Evolutionary conservation across 2,329 filamentous ascomycete genomes (phyloP).

Genomic region (Colletotrichum sansevieriae): DNA sequence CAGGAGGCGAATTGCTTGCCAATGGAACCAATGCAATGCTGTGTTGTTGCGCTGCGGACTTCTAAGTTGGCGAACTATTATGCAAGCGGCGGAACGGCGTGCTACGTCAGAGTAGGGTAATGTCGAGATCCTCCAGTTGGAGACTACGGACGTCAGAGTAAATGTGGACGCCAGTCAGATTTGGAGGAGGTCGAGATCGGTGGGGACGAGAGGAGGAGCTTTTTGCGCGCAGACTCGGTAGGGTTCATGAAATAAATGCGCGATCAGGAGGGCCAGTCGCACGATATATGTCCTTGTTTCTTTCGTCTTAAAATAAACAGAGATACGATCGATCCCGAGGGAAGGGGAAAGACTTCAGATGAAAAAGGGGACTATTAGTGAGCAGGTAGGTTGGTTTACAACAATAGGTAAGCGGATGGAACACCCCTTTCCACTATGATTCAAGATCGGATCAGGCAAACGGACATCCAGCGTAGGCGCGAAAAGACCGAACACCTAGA

Average conservation of each 20-base stretch:
- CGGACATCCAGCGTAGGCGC: conserved; percentile 6
- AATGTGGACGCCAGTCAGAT: conserved; percentile 25
- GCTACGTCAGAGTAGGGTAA: conserved; percentile 37
- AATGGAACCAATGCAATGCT: conserved; percentile 8
- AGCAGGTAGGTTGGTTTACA: conserved; percentile 15
- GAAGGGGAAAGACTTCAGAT: conserved; percentile 3
- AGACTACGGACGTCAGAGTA: neutral
- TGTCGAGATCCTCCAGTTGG: neutral
- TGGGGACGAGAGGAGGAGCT: conserved; percentile 15
- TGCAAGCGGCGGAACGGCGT: conserved; percentile 10
- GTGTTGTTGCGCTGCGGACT: conserved; percentile 1
- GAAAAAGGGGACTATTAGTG: conserved; percentile 23
- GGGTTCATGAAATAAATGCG: conserved; percentile 29
- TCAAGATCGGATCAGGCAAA: neutral
- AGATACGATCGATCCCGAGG: conserved; percentile 4
- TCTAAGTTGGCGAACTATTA: conserved; percentile 16
- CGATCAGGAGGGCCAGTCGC: conserved; percentile 7
- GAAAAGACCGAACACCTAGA: conserved; percentile 18
- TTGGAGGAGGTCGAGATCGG: conserved; percentile 25
- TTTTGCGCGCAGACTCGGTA: conserved; percentile 9
- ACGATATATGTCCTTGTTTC: neutral
- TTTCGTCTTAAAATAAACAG: conserved; percentile 12
- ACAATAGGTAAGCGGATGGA: conserved; percentile 25
- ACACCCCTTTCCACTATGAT: neutral
- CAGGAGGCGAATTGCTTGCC: neutral